Conservation (phyloP, 2,329 filamentous ascomycete genomes). For the Cladophialophora psammophila region DNA sequence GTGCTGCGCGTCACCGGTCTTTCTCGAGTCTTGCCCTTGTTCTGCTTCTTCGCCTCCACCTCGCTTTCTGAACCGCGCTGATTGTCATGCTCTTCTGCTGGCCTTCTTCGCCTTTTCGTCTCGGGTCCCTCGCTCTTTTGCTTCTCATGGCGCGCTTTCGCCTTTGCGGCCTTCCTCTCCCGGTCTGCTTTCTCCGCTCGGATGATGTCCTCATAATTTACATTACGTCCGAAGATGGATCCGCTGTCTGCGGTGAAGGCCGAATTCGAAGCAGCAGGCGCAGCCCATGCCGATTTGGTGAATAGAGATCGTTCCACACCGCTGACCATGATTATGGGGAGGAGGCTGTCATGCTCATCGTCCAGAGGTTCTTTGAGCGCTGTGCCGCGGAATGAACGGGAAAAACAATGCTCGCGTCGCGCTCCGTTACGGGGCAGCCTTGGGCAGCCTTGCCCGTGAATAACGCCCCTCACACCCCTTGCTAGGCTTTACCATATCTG, state of each 20-base stretch:
- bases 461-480: too few species aligned
- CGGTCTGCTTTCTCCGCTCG: constrained; percentile 50
- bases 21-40: constrained; percentile 9
- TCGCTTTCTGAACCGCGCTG: constrained; percentile 43
- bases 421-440: background rate
- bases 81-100: constrained; percentile 12
- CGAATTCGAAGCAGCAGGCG: constrained; percentile 16
- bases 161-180: constrained; percentile 43
- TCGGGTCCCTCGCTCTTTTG: constrained; percentile 39
- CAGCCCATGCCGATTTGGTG: constrained; percentile 61
- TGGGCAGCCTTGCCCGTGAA: constrained; percentile 11
- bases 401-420: background rate
- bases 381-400: background rate
- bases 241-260: constrained; percentile 36
- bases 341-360: background rate
- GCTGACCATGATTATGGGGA: constrained; percentile 21
- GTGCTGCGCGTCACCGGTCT: constrained; percentile 32
- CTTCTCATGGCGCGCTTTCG: constrained; percentile 39
- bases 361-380: too few species aligned
- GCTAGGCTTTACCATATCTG: constrained; percentile 3
- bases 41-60: constrained; percentile 29
- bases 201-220: constrained; percentile 56
- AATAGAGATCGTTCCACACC: constrained; percentile 59
- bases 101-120: constrained; percentile 44
- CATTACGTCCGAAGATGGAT: constrained; percentile 59